These are phyloP conservation scores for Colletotrichum gigasporum DNA, from an alignment of 2,329 filamentous ascomycete genomes.

Conservation along the genomic window DNA sequence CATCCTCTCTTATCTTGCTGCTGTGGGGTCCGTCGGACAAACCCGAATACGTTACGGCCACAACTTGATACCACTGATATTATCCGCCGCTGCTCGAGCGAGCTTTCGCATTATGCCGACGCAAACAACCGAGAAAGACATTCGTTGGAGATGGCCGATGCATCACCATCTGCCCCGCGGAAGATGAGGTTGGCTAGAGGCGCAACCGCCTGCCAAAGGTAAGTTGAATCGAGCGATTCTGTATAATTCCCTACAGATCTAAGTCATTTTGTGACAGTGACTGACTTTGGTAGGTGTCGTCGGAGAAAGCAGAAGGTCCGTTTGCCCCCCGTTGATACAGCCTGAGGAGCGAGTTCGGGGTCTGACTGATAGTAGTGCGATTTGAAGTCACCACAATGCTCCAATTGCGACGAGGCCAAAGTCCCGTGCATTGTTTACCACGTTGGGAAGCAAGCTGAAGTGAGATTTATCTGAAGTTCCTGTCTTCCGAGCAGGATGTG, in stretches of 20 bases:
- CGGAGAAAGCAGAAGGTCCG: conserved; percentile 7
- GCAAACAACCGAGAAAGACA: background rate
- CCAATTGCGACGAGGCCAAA: conserved; percentile 28
- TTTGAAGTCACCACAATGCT: conserved; percentile 33
- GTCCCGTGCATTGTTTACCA: conserved; percentile 32
- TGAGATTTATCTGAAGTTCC: background rate
- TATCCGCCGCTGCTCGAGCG: background rate
- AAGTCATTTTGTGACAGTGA: too few species aligned
- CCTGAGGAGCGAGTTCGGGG: too few species aligned
- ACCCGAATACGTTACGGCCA: background rate
- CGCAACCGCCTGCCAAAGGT: background rate
- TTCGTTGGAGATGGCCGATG: background rate
- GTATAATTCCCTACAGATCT: background rate
- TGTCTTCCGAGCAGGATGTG: too few species aligned
- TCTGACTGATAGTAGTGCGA: conserved; percentile 24
- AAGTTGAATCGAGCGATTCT: background rate
- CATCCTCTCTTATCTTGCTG: background rate
- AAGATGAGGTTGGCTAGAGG: background rate
- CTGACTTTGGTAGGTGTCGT: background rate
- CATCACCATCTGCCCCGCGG: background rate
- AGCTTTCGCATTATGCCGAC: background rate
- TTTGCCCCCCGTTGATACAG: too few species aligned
- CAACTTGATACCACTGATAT: background rate
- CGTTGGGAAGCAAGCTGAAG: conserved; percentile 30
- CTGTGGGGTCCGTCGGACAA: background rate